phyloP scores from a whole-genome alignment of 257 asterid species.

The Sherardia arvensis region DNA sequence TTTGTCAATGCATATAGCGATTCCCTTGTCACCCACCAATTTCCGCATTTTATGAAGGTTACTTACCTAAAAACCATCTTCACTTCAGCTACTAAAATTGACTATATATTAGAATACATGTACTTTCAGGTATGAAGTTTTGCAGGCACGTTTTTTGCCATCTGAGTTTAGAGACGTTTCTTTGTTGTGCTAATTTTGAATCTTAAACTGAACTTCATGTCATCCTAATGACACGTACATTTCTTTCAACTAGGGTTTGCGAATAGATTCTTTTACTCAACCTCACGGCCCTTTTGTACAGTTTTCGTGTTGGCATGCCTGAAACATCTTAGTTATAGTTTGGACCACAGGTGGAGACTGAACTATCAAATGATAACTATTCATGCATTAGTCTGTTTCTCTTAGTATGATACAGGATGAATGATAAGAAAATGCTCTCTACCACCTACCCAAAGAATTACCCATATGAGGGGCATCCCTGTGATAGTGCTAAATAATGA shows the following conservation, averaged over 20 bases:
- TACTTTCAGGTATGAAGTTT: neutral
- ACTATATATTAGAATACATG: neutral
- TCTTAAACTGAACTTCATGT: neutral
- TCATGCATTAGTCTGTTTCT: neutral
- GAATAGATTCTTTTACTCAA: neutral
- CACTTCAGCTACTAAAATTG: neutral
- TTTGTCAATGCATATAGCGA: neutral
- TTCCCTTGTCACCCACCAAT: neutral
- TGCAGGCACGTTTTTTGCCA: neutral
- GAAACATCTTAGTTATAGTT: neutral
- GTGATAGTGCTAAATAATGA: neutral
- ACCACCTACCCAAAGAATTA: no score
- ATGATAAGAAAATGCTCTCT: no score
- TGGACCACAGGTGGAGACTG: neutral
- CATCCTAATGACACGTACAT: neutral
- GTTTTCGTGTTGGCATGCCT: neutral
- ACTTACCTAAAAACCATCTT: neutral
- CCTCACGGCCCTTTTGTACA: neutral
- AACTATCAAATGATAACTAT: neutral
- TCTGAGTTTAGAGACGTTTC: neutral
- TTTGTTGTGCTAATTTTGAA: neutral
- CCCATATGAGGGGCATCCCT: neutral
- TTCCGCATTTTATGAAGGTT: neutral
- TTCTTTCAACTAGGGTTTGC: neutral
- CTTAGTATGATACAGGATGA: no score